These are phyloP conservation scores for Diversispora eburnea DNA, from an alignment of 192 early-diverging fungal species.

Conservation along the genomic window DNA sequence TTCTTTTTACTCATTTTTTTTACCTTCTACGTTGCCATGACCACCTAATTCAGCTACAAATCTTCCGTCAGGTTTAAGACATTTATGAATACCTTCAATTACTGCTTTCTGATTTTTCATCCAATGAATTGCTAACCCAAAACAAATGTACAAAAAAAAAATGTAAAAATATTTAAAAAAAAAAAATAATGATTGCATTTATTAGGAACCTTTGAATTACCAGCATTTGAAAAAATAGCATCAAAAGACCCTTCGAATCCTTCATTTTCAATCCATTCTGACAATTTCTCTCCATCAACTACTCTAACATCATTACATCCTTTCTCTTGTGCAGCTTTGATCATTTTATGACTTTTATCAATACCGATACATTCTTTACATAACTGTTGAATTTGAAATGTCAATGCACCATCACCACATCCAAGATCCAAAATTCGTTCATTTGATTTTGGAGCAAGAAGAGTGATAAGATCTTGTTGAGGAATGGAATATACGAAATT, in stretches of 20 bases:
- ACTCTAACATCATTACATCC: conserved; percentile 44
- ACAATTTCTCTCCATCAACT: conserved; percentile 54
- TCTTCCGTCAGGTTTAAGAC: conserved; percentile 53
- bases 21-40: conserved; percentile 38
- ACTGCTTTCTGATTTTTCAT: conserved; percentile 61
- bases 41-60: conserved; percentile 62
- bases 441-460: conserved; percentile 47
- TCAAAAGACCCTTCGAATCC: conserved; percentile 53
- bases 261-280: conserved; percentile 34
- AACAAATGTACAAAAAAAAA: background rate
- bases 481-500: conserved; percentile 4
- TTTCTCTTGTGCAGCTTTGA: conserved; percentile 39
- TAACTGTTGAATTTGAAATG: conserved; percentile 43
- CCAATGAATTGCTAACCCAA: conserved; percentile 61
- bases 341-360: conserved; percentile 60
- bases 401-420: conserved; percentile 65
- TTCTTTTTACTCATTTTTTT: background rate
- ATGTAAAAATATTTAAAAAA: background rate
- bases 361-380: conserved; percentile 55
- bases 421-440: conserved; percentile 67
- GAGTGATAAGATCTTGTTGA: background rate
- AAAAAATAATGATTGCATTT: too few species aligned
- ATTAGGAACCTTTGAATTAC: conserved; percentile 28
- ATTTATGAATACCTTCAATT: conserved; percentile 51
- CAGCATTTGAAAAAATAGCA: conserved; percentile 66